Evolutionary conservation across 129 eudicot genomes (phyloP).

Genomic region (Arctium lappa): DNA sequence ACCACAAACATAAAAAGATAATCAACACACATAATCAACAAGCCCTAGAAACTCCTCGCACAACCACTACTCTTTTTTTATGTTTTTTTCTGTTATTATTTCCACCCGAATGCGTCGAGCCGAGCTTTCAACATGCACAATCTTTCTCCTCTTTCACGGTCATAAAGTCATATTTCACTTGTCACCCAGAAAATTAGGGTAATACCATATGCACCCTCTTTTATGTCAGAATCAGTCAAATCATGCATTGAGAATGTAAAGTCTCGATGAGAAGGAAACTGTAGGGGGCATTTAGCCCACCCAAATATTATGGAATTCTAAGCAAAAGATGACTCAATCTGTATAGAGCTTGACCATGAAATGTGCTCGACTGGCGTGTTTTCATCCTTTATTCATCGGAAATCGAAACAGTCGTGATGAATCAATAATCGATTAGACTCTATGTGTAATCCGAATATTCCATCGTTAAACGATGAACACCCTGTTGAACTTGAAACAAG

Average conservation of each 20-base stretch:
- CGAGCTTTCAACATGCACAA: neutral
- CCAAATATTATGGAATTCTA: neutral
- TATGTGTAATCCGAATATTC: neutral
- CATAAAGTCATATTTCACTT: neutral
- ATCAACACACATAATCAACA: neutral
- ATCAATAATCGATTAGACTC: too few relatives aligned
- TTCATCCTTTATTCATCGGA: neutral
- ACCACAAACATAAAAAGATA: neutral
- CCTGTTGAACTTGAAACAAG: constrained; percentile 17
- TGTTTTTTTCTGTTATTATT: too few relatives aligned
- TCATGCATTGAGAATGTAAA: too few relatives aligned
- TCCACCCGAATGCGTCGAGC: neutral
- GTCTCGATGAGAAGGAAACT: too few relatives aligned
- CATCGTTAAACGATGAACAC: neutral
- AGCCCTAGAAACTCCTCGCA: neutral
- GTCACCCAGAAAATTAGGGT: neutral
- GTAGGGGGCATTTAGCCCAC: too few relatives aligned
- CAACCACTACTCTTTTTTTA: neutral
- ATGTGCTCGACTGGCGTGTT: neutral
- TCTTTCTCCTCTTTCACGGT: too few relatives aligned
- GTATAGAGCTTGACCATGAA: neutral
- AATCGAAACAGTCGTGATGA: neutral
- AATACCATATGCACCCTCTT: too few relatives aligned
- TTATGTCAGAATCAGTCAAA: too few relatives aligned
- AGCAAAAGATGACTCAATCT: neutral